A percentile compares a stretch with the other conserved stretches of the same genome.
phyloP scores from a whole-genome alignment of 768 basidiomycete genomes.

The Auricularia sp. region DNA sequence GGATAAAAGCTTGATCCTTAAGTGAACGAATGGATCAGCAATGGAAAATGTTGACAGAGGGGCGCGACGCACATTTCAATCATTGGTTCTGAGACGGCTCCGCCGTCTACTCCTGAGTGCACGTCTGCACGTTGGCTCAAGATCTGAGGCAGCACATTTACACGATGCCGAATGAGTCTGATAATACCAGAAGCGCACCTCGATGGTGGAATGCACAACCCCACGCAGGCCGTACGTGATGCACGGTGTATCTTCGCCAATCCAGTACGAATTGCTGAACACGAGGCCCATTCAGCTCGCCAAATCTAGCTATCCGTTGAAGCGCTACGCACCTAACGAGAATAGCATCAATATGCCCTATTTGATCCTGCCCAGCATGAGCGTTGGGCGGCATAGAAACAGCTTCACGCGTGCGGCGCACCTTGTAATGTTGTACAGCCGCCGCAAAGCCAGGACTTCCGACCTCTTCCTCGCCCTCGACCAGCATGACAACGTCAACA shows the following conservation, averaged over 20 bases:
- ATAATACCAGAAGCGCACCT: constrained; percentile 39
- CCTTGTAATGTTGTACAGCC: constrained; percentile 60
- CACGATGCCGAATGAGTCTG: no score
- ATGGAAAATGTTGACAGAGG: no score
- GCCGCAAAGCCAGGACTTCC: constrained; percentile 80
- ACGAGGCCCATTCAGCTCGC: no score
- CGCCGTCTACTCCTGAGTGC: constrained; percentile 93
- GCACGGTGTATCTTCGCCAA: constrained; percentile 83
- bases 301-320: no score
- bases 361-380: constrained; percentile 45
- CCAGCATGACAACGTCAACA: constrained; percentile 78
- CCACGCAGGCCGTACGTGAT: constrained; percentile 93
- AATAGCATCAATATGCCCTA: constrained; percentile 83
- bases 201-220: constrained; percentile 78
- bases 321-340: constrained; percentile 55
- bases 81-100: constrained; percentile 82
- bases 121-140: constrained; percentile 65
- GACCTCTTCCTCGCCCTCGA: constrained; percentile 97
- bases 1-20: constrained; percentile 68
- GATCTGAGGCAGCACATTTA: constrained; percentile 39
- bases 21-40: no score
- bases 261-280: constrained; percentile 89
- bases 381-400: not conserved
- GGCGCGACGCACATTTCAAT: constrained; percentile 60
- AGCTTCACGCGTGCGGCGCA: constrained; percentile 9